Percentiles rank a stretch among this genome's conserved stretches.
phyloP scores from a whole-genome alignment of 805 yeast genomes.

The Wickerhamomyces xylosicus region DNA sequence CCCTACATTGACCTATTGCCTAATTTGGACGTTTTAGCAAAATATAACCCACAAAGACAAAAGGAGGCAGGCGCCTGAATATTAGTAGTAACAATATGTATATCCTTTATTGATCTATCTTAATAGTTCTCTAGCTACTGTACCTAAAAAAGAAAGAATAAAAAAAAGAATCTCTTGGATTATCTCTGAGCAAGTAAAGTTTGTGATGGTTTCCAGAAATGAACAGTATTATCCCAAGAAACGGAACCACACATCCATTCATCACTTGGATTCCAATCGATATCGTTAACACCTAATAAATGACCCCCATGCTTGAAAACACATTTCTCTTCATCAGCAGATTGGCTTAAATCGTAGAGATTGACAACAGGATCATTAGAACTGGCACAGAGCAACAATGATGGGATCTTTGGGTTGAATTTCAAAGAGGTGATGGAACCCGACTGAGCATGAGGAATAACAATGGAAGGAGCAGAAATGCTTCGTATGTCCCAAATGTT shows the following conservation, averaged over 20 bases:
- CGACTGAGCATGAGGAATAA: slow-evolving; percentile 27
- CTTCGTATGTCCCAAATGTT: slow-evolving; percentile 59
- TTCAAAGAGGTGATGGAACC: slow-evolving; percentile 54
- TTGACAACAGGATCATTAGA: slow-evolving; percentile 57
- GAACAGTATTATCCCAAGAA: slow-evolving; percentile 80
- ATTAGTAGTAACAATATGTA: no score
- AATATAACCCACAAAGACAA: no score
- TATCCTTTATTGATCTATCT: no score
- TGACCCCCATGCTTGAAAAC: slow-evolving; percentile 80
- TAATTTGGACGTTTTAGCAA: neutral
- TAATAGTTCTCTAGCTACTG: no score
- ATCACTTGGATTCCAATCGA: slow-evolving; percentile 71
- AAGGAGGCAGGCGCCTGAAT: no score
- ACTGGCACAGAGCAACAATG: slow-evolving; percentile 53
- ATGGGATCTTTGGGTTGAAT: slow-evolving; percentile 56
- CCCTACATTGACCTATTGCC: neutral
- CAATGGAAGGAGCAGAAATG: slow-evolving; percentile 20
- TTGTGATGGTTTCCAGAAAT: slow-evolving; percentile 65
- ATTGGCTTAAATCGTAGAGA: slow-evolving; percentile 42
- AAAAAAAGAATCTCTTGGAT: no score
- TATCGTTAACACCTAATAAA: slow-evolving; percentile 74
- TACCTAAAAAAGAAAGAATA: no score
- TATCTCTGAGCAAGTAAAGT: no score
- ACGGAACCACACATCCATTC: slow-evolving; percentile 67
- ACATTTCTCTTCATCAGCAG: slow-evolving; percentile 19